Evolutionary conservation across 2,329 filamentous ascomycete species (phyloP), one percentile per base, ranked within the genome.

Genomic region (Rhytidhysteron rufulum): DNA sequence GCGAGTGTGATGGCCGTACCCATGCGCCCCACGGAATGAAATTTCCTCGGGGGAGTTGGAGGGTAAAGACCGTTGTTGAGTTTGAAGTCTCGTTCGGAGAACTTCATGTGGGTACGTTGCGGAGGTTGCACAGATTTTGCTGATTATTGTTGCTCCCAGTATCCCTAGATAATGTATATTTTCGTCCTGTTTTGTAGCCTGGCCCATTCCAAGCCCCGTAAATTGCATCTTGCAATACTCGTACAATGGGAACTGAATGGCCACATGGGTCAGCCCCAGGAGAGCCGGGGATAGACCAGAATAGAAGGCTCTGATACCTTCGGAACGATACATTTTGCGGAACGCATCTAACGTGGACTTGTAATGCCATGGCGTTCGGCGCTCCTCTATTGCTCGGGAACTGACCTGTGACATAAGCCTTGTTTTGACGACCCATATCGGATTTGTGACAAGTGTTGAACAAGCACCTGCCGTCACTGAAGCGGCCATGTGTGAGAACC

Each of bases 381-480:
- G 69, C 41, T 69, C 67, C 57, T 69, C 73, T 22, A 68, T 74
- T 49, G 77, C 72, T 45, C 70, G 74, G 27, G 73, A 65, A 50
- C 79, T 82, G 17, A 82, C 85, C 70, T 97, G 93, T 27, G 93
- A 95, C 93, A 97, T 97, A 54, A 98, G 79, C 51, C 93, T 79
- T 35, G 93, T 98, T 70, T 98, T 98, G 71, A 98, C 95, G 27
- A 98, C 93, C 93, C 93, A 98, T 45, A 98, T 98, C 1, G 93
- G 93, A 65, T 97, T 98, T 18, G 93, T 98, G 47, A 85, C 86
- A 48, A 97, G 77, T 4, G 93, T 98, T 51, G 90, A 96, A 70
- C 86, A 95, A 45, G 83, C 89, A 39, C 93, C 93, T 18, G 91
- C 93, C 41, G 89, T 79, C 45, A 98, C 80, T 8, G 93, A 95